Evolutionary conservation across 352 stramenopile genomes (phyloP), one percentile per base, ranked within the genome.

Genomic region (Globisporangium megalacanthum): DNA sequence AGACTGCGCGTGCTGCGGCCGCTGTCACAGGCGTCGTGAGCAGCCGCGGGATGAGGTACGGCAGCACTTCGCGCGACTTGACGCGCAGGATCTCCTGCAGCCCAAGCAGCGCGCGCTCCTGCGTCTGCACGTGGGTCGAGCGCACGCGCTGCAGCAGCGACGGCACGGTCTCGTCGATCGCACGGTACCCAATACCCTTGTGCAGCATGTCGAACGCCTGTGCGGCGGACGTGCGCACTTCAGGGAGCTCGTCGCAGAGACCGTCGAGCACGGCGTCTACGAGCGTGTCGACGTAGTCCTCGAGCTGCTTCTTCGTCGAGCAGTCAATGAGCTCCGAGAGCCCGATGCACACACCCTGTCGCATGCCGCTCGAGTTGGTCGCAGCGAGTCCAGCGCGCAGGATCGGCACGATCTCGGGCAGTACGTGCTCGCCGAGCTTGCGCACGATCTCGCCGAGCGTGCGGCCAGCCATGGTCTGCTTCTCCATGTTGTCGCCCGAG

Each of bases 371-470:
- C 47, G 80, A 65, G 57, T 94, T 84, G 25, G 68, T 68, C 17
- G 70, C 66, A n/a, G 70, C 66, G 22, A 99, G 82, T 50, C 95
- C 92, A 52, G 98, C 86, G 45, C 96, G 88, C 52, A 99, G 75
- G 62, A 99, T 98, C 29, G 97, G 97, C 57, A 99, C 93, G 51
- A 99, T 92, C 70, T 99, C 88, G 3, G 97, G 96, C 45, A 99
- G 79, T 15, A 99, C 97, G 70, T 97, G 92, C 64, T 99, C 98
- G 19, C 97, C 97, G 35, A 99, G 87, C 72, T 99, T 99, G 56
- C 89, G 87, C 54, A 99, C 97, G 63, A 99, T 97, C 66, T 99
- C 97, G 33, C 97, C 98, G 41, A 99, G 79, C 59, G 96, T 98
- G 49, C 88, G 85, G 6, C 85, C 88, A 11, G 89, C 89, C 64